Base-by-base conservation (phyloP, 2,329 filamentous ascomycete genomes). In the Scolecobasidium constrictum region DNA sequence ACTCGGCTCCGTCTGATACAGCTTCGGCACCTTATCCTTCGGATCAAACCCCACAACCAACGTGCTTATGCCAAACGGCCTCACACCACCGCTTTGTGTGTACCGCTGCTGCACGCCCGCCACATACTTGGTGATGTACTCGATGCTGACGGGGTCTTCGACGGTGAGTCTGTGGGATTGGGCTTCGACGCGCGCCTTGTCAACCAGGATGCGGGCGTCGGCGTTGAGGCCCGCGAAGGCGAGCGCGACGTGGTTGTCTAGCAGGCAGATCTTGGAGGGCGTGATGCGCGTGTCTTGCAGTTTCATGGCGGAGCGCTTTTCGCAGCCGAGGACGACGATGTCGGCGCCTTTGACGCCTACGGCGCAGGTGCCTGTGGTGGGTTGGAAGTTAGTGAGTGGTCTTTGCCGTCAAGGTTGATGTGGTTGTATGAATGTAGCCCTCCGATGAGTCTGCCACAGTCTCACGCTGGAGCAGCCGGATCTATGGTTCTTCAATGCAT, bases 51-150 rank as follows among this genome's bases (percentile, higher is more conserved):
- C 92, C 49, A 98, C 90, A 54, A 98, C 87, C 61, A 98, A 72
- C 33, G 90, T 96, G 71, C 87, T 95, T 64, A 98, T 95, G 49
- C 92, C 92, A 59, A 98, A 98, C n/a, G 92, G 92, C 57, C 92
- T 75, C 42, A 98, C 92, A 75, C 92, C 92, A 70, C 92, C 92
- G 58, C 87, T 94, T 73, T 98, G 92, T 38, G 92, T 98, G 74
- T 98, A 98, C 65, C 87, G 80, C 73, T 98, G 92, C 73, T 98
- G 92, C 53, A 98, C 92, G 45, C 90, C 86, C 42, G 92, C 92
- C 50, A 98, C 83, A 59, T 96, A 94, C 72, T 98, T 96, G 58
- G 92, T 96, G 61, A 98, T 95, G 74, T 98, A 98, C 69, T 98
- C 92, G 65, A 98, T 93, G 49, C 86, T 90, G 52, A 94, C 86